Evolutionary conservation across 2,329 filamentous ascomycete genomes (phyloP).

Genomic region (Colletotrichum tofieldiae): DNA sequence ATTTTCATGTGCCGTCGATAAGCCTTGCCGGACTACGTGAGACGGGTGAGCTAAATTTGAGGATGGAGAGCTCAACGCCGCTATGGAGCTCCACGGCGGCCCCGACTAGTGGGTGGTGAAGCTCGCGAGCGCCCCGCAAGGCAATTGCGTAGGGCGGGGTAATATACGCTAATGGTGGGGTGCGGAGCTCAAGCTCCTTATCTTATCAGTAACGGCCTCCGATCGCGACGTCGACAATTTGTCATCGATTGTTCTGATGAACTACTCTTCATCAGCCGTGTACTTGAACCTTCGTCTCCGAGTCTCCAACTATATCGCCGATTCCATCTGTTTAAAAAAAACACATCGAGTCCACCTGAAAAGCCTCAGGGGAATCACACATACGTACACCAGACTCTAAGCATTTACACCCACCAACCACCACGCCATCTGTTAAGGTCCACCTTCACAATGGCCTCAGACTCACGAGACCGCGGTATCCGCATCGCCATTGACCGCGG

Average conservation of each 20-base stretch:
- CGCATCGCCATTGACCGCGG: conserved; percentile 86
- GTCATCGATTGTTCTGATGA: conserved; percentile 28
- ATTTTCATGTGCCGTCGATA: background rate
- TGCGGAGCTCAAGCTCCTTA: conserved; percentile 38
- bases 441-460: conserved; percentile 53
- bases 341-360: background rate
- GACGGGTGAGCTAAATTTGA: background rate
- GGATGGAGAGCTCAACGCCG: background rate
- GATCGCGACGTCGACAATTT: conserved; percentile 18
- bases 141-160: conserved; percentile 31
- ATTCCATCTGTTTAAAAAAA: background rate
- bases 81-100: conserved; percentile 9
- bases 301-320: background rate
- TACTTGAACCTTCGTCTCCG: background rate
- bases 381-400: background rate
- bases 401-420: background rate
- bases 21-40: background rate
- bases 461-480: conserved; percentile 69
- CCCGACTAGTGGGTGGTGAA: background rate
- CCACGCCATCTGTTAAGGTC: background rate
- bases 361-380: background rate
- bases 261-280: background rate
- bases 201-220: conserved; percentile 31
- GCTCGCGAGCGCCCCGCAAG: conserved; percentile 2
- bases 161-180: conserved; percentile 38